Base-by-base conservation (phyloP, 305 asterid genomes). In the Solanum chacoense region DNA sequence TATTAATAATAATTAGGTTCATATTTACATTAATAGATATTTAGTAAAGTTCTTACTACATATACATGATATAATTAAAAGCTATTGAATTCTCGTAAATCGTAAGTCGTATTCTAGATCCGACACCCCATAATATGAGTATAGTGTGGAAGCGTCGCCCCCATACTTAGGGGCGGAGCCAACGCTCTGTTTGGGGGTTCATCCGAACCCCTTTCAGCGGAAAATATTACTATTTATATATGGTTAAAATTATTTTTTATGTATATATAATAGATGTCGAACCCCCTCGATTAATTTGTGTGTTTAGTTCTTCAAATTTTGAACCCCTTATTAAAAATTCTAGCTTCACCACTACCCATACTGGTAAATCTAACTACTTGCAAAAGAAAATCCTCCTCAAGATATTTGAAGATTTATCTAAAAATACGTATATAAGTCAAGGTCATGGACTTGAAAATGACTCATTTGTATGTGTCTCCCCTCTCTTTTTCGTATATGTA, bases 381-480 rank as follows among this genome's bases (percentile, higher is more conserved):
- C 20, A 32, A 22, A 20, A 50, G 37, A 84, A 81, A 72, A 74
- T 84, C 88, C 11, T 26, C 14, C 24, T 26, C 63, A 4, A 55
- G 35, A 36, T 26, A 67, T 32, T 76, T 65, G 11, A 13, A 69
- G 71, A 88, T 85, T 37, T 84, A 67, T 85, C 36, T 32, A 42
- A 35, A 50, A 86, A 31, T 55, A 72, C 18, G 74, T 5, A 22
- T 76, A 20, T 76, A 80, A 59, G 71, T 29, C 76, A 72, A 12
- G 34, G 71, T n/a, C 55, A 86, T 79, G 89, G 88, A 74, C 88
- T 11, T 80, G 90, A 90, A 88, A 90, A 38, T 37, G 89, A 88
- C 89, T 55, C 24, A 55, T 55, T 69, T 85, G 80, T 85, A 38
- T 24, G 22, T 29, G 24, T 29, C 75, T 36, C 11, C 45, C 86